These are phyloP conservation scores for Fusarium sp. DNA, from an alignment of 2,329 filamentous ascomycete genomes.

Conservation along the genomic window DNA sequence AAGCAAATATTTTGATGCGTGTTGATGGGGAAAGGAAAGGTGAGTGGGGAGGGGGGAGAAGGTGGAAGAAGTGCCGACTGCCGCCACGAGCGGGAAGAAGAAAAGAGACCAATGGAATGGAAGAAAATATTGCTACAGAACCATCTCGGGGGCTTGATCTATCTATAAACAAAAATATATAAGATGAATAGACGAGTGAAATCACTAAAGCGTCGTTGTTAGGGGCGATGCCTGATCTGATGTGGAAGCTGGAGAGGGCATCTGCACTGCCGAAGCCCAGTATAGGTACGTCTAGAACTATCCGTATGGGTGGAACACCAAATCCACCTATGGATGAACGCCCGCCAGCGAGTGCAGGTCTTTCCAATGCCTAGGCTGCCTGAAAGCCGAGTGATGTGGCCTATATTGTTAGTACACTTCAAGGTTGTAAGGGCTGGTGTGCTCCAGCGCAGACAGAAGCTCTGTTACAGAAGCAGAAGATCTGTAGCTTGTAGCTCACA, in stretches of 20 bases:
- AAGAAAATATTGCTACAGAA: not conserved
- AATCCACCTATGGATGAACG: no score
- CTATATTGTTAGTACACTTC: not conserved
- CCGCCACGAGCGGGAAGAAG: not conserved
- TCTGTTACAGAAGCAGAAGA: not conserved
- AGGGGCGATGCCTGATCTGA: not conserved
- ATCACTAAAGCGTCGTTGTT: not conserved
- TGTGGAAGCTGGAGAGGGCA: not conserved
- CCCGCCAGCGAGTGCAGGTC: not conserved
- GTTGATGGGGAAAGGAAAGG: conserved; percentile 3
- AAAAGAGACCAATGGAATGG: not conserved
- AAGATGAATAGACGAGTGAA: conserved; percentile 7
- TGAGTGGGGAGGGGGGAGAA: conserved; percentile 2
- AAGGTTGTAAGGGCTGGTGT: not conserved
- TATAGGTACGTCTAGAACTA: not conserved
- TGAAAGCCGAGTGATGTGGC: not conserved
- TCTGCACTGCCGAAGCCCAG: not conserved
- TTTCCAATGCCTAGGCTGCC: not conserved
- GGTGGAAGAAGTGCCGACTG: conserved; percentile 5
- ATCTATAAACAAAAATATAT: not conserved
- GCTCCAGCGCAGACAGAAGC: not conserved
- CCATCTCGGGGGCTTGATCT: not conserved
- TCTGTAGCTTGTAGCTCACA: not conserved
- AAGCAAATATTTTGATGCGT: conserved; percentile 2
- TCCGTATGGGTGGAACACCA: not conserved